These are phyloP conservation scores for Cyamopsis tetragonoloba DNA, from an alignment of 306 rosid genomes.

Conservation along the genomic window DNA sequence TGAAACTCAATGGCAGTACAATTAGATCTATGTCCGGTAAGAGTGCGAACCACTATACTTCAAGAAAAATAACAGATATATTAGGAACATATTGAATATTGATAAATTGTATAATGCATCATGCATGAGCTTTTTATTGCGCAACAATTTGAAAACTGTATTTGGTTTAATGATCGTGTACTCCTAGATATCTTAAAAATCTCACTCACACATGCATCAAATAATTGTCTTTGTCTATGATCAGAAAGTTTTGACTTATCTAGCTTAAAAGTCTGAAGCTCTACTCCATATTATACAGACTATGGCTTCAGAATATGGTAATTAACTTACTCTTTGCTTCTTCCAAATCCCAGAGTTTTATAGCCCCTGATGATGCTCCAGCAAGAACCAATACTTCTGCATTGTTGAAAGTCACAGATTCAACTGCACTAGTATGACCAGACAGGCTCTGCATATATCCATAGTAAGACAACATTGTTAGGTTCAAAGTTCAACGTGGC, in stretches of 20 bases:
- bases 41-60: slow-evolving; percentile 99
- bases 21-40: slow-evolving; percentile 86
- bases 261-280: background rate
- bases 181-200: slow-evolving; percentile 11
- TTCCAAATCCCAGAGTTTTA: slow-evolving; percentile 78
- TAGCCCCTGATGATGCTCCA: slow-evolving; percentile 64
- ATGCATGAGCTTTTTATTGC: background rate
- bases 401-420: slow-evolving; percentile 65
- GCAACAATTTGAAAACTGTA: background rate
- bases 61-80: slow-evolving; percentile 50
- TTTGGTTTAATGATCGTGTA: slow-evolving; percentile 1
- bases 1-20: slow-evolving; percentile 90
- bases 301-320: background rate
- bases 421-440: slow-evolving; percentile 68
- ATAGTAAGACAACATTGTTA: slow-evolving; percentile 8
- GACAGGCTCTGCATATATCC: slow-evolving; percentile 46
- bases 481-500: slow-evolving; percentile 9
- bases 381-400: slow-evolving; percentile 72
- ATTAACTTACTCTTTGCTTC: slow-evolving; percentile 73
- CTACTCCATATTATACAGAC: background rate
- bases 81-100: slow-evolving; percentile 30
- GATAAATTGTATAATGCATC: background rate
- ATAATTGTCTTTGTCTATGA: background rate
- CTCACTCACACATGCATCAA: slow-evolving; percentile 4
- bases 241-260: background rate